These are phyloP conservation scores for Candida tunisiensis DNA, from an alignment of 1,139 yeast genomes.

Conservation along the genomic window DNA sequence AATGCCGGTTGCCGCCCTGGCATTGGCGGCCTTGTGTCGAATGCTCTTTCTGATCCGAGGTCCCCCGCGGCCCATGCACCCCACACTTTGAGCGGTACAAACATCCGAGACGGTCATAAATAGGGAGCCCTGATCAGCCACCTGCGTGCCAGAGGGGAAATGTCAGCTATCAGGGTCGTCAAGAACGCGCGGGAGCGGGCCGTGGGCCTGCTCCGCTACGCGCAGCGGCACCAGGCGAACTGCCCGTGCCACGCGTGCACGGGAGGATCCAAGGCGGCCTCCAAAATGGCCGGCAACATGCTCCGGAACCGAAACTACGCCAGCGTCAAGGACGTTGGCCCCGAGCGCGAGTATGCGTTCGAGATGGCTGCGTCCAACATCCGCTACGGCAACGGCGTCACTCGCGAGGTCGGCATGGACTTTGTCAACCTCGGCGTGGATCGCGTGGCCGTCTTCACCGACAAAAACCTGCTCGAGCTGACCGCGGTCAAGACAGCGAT, in stretches of 20 bases:
- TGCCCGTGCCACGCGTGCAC: slow-evolving; percentile 6
- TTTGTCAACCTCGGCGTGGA: slow-evolving; percentile 19
- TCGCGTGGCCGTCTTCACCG: slow-evolving; percentile 10
- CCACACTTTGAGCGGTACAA: neutral
- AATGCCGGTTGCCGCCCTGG: too few relatives aligned
- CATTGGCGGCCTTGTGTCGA: too few relatives aligned
- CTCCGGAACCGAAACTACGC: slow-evolving; percentile 1
- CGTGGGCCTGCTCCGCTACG: slow-evolving; percentile 1
- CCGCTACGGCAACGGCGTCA: slow-evolving; percentile 24
- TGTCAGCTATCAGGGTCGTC: neutral
- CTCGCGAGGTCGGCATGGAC: slow-evolving; percentile 24
- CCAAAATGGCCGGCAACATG: slow-evolving; percentile 1
- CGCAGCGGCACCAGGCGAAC: slow-evolving; percentile 5
- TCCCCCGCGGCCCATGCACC: too few relatives aligned
- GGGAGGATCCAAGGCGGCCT: neutral
- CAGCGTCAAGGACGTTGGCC: neutral
- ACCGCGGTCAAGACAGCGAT: slow-evolving; percentile 19
- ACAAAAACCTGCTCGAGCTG: slow-evolving; percentile 10
- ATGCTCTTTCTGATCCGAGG: too few relatives aligned
- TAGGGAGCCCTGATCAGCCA: too few relatives aligned
- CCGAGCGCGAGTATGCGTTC: slow-evolving; percentile 21
- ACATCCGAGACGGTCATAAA: neutral
- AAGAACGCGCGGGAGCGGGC: neutral
- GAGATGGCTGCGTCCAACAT: slow-evolving; percentile 26
- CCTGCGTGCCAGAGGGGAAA: too few relatives aligned